Evolutionary conservation across 306 rosid species (phyloP).

Genomic region (Cucurbita pepo): DNA sequence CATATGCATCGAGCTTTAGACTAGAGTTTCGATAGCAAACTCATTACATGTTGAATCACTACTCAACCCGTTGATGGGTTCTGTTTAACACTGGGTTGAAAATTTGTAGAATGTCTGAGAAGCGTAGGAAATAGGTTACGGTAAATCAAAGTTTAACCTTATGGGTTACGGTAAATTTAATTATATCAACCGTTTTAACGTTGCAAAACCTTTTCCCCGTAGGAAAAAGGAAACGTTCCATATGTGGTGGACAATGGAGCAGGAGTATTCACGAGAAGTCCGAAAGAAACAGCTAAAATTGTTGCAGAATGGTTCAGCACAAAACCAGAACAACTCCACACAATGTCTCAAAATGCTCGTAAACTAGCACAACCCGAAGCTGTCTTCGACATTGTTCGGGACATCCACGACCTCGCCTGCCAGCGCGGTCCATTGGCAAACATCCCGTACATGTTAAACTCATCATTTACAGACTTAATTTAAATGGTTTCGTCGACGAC

Average conservation of each 20-base stretch:
- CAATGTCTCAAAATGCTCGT: constrained; percentile 67
- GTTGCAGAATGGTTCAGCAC: constrained; percentile 86
- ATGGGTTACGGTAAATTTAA: too few species aligned
- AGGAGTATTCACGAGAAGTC: constrained; percentile 85
- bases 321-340: constrained; percentile 45
- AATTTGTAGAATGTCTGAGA: too few species aligned
- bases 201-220: background rate
- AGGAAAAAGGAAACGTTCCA: constrained; percentile 97
- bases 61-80: background rate
- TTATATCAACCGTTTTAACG: background rate
- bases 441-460: constrained; percentile 61
- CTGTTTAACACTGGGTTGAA: too few species aligned
- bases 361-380: constrained; percentile 93
- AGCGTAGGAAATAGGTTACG: too few species aligned
- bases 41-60: background rate
- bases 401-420: constrained; percentile 65
- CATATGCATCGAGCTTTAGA: background rate
- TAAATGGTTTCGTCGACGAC: constrained; percentile 6
- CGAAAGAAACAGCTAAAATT: constrained; percentile 66
- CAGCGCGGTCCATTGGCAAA: constrained; percentile 52
- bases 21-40: background rate
- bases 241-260: constrained; percentile 92
- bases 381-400: constrained; percentile 77
- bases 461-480: constrained; percentile 63
- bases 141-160: too few species aligned